phyloP scores from a whole-genome alignment of 2,329 filamentous ascomycete genomes.

The Cladosporium sp. region DNA sequence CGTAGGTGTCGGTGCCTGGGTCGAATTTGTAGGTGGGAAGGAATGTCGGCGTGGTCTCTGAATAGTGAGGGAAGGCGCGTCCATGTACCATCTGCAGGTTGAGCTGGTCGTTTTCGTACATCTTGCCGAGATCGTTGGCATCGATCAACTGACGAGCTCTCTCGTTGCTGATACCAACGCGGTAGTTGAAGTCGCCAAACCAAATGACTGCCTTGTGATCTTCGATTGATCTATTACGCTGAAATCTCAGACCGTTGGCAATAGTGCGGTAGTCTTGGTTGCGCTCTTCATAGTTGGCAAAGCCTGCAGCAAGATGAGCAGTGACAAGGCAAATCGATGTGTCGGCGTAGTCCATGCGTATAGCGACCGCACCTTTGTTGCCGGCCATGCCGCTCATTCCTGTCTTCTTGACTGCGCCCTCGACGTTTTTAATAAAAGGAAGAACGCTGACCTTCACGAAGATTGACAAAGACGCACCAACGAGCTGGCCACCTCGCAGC shows the following conservation, averaged over 20 bases:
- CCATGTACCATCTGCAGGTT: slow-evolving; percentile 96
- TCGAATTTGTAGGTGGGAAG: slow-evolving; percentile 95
- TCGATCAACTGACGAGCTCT: slow-evolving; percentile 70
- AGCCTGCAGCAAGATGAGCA: slow-evolving; percentile 91
- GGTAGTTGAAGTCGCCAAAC: slow-evolving; percentile 98
- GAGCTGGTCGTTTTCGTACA: slow-evolving; percentile 92
- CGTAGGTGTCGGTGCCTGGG: slow-evolving; percentile 79
- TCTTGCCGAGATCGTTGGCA: slow-evolving; percentile 64
- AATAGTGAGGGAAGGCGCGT: slow-evolving; percentile 84
- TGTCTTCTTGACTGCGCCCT: slow-evolving; percentile 90
- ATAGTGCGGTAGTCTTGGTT: slow-evolving; percentile 93
- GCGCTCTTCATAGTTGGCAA: slow-evolving; percentile 92
- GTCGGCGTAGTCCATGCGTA: slow-evolving; percentile 89
- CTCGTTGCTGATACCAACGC: slow-evolving; percentile 79
- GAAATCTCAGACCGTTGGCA: slow-evolving; percentile 79
- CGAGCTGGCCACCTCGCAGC: slow-evolving; percentile 85
- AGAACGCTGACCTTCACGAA: slow-evolving; percentile 79
- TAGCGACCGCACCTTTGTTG: slow-evolving; percentile 96
- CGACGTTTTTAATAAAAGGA: slow-evolving; percentile 86
- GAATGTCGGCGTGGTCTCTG: slow-evolving; percentile 82
- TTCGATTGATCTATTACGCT: slow-evolving; percentile 83
- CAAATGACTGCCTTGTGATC: slow-evolving; percentile 90
- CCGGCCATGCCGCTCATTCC: slow-evolving; percentile 96
- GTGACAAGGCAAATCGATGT: slow-evolving; percentile 94
- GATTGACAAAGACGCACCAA: slow-evolving; percentile 86